Evolutionary conservation across 306 rosid genomes (phyloP), one percentile per base, ranked within the genome.

Genomic region (Neltuma alba): DNA sequence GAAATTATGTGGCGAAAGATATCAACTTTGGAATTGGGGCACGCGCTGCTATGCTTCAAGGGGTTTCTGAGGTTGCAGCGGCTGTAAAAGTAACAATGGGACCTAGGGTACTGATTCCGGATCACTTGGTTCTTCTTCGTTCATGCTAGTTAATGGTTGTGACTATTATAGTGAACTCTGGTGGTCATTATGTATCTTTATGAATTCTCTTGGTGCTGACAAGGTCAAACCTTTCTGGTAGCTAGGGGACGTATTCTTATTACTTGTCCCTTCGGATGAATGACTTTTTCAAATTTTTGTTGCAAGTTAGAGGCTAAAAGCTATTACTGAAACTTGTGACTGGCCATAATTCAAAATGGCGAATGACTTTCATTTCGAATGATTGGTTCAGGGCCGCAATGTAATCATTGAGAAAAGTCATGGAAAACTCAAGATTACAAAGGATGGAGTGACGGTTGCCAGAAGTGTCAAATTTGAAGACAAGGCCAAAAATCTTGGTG

Each of bases 41-140:
- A 81, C 99, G 98, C 36, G 97, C 98, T 18, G 91, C 98, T 54
- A 86, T 95, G 85, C 81, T 95, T 30, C 92, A 86, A 76, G 99
- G 99, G 9, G 98, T 95, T 45, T 85, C 98, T 34, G 92, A 92
- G 84, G 97, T 95, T 45, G 98, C 99, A 18, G 97, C 93, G 11
- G 99, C 99, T 61, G 99, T 95, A 5, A 95, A 95, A 91, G 98
- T 95, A 54, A 95, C 99, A 21, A 95, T 95, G 99, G 97, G 99
- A 67, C 99, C 98, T 16, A 92, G 92, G 99, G 99, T 94, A 80
- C 71, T 67, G 62, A 20, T 31, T 74, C 30, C 42, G 58, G 41
- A 38, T 67, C 64, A 50, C 44, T 71, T 71, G 9, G 5, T 62
- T 82, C 69, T 52, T 34, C 23, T 12, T 13, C 40, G n/a, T 77